Conservation (phyloP, 2,329 filamentous ascomycete genomes). For the Colletotrichum tropicicola region DNA sequence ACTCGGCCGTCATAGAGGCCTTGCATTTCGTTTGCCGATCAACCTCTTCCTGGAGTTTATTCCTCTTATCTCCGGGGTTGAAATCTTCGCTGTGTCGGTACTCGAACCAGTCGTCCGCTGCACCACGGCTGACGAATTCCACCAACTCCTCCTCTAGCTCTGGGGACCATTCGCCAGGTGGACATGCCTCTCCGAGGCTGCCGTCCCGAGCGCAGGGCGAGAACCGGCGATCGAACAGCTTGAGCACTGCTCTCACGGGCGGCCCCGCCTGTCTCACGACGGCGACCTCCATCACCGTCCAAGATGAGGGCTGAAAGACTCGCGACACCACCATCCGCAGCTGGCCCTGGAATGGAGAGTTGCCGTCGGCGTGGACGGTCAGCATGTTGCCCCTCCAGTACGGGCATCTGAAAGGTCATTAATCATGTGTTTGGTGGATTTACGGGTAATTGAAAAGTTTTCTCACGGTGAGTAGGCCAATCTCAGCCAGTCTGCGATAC, state of each 20-base stretch:
- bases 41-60: conserved; percentile 14
- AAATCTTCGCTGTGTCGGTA: neutral
- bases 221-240: conserved; percentile 24
- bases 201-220: conserved; percentile 9
- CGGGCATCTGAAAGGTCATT: neutral
- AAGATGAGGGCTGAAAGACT: conserved; percentile 13
- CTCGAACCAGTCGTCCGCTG: conserved; percentile 9
- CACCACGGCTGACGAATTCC: conserved; percentile 7
- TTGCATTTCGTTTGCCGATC: conserved; percentile 13
- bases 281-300: conserved; percentile 20
- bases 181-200: neutral
- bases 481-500: conserved; percentile 13
- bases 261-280: neutral
- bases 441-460: neutral
- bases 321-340: conserved; percentile 16
- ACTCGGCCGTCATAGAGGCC: neutral
- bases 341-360: neutral
- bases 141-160: conserved; percentile 19
- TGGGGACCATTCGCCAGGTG: conserved; percentile 10
- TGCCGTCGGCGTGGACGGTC: neutral
- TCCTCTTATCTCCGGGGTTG: neutral
- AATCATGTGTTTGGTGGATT: neutral
- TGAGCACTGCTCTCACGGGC: conserved; percentile 10
- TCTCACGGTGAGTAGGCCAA: conserved; percentile 20
- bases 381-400: conserved; percentile 24